Evolutionary conservation across 805 yeast species (phyloP), one percentile per base, ranked within the genome.

Genomic region (Wickerhamomyces rabaulensis): DNA sequence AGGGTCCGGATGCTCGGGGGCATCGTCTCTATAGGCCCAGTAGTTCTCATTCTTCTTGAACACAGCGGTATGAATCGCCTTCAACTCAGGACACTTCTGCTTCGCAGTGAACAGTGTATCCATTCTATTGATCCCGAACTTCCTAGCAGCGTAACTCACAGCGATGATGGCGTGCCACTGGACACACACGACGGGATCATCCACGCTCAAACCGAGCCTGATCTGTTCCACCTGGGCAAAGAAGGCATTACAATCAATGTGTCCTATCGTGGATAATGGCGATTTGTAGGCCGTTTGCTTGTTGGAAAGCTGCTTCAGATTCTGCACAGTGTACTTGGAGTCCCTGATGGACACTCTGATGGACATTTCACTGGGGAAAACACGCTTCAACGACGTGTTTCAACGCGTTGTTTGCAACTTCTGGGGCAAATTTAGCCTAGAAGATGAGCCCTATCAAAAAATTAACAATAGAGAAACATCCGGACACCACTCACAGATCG

Each of bases 161-260:
- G 99, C 99, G 48, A 94, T 92, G 3, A 94, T 67, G 0, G 91
- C 75, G 41, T 75, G 73, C 99, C 99, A 94, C 59, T 94, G 99
- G 5, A 89, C 88, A 62, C 97, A 91, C 0, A 90, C 97, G 2
- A 94, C 84, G 0, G 99, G 97, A 51, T 82, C 91, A 3, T 80
- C 78, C 2, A 68, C 69, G 2, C 81, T 65, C 15, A 84, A 66
- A 0, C 84, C 84, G 16, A 88, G 71, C 38, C 97, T 67, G 6
- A 87, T 69, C 54, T 85, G 92, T 58, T 94, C 97, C 26, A 84
- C 94, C 61, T 94, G 99, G 0, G 99, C 96, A 65, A 87, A 94
- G 64, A 91, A 94, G 12, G 98, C 97, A 67, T 94, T 95, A 57
- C 89, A 77, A 66, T 94, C 99, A 21, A 94, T 76, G 56, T 90